phyloP scores from a whole-genome alignment of 2,329 filamentous ascomycete genomes.

The Xylariaceae sp. region DNA sequence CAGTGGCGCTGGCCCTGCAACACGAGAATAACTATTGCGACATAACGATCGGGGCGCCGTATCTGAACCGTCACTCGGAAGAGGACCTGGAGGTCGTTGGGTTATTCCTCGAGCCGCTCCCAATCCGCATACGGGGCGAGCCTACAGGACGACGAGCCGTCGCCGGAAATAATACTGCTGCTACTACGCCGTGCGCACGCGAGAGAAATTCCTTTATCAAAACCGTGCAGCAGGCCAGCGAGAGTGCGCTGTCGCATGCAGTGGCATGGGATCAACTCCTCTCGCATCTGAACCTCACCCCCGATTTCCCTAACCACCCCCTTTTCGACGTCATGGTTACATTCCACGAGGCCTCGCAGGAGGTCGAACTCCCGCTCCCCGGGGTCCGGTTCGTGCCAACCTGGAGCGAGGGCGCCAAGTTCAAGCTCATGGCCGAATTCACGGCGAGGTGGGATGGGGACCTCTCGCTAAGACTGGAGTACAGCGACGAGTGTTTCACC shows the following conservation, averaged over 20 bases:
- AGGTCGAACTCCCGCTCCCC: background rate
- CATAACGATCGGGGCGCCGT: conserved; percentile 1
- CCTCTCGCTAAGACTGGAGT: conserved; percentile 3
- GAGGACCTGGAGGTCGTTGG: conserved; percentile 1
- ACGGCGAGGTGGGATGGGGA: background rate
- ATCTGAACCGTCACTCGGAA: background rate
- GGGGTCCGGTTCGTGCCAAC: background rate
- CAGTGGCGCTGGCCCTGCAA: background rate
- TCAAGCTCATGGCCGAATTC: conserved; percentile 16
- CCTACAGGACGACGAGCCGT: too few species aligned
- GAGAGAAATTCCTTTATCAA: background rate
- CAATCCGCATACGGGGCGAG: background rate
- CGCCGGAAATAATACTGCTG: too few species aligned
- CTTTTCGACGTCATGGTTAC: conserved; percentile 1
- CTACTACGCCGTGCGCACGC: background rate
- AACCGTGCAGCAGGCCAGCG: background rate
- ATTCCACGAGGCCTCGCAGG: conserved; percentile 1
- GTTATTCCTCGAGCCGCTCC: conserved; percentile 6
- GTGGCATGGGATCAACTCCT: background rate
- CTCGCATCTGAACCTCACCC: background rate
- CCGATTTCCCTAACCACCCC: background rate
- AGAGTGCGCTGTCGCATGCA: background rate
- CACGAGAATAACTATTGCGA: background rate
- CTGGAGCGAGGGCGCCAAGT: conserved; percentile 12
- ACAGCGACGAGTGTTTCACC: conserved; percentile 8